Evolutionary conservation across 2,329 filamentous ascomycete genomes (phyloP).

Genomic region (Neofusicoccum kwambonambiense): DNA sequence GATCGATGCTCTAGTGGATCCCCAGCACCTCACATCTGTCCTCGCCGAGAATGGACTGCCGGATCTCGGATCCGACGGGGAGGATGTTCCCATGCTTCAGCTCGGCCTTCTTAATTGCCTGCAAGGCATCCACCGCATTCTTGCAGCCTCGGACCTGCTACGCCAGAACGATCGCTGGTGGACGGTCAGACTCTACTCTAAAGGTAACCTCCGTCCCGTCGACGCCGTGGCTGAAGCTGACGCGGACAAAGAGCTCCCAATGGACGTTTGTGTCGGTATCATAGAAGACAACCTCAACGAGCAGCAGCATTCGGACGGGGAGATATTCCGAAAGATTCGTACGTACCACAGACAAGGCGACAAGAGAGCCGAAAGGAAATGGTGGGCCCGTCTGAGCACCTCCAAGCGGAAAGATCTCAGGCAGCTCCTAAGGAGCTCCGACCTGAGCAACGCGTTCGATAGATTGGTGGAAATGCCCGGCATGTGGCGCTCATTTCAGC

Average conservation of each 20-base stretch:
- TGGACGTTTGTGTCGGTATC: neutral
- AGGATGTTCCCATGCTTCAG: conserved; percentile 15
- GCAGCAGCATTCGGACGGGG: conserved; percentile 23
- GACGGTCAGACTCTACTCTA: conserved; percentile 23
- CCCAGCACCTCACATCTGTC: neutral
- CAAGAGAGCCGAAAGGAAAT: conserved; percentile 19
- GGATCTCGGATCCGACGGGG: neutral
- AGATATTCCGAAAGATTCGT: conserved; percentile 26
- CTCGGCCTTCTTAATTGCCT: conserved; percentile 21
- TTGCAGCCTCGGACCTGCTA: conserved; percentile 21
- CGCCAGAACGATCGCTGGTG: conserved; percentile 27
- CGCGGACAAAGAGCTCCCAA: too few species aligned
- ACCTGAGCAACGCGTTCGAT: conserved; percentile 22
- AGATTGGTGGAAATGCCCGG: conserved; percentile 23
- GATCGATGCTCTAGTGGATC: neutral
- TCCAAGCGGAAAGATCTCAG: conserved; percentile 25
- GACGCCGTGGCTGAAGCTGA: too few species aligned
- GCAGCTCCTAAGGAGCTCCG: conserved; percentile 21
- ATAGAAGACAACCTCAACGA: conserved; percentile 23
- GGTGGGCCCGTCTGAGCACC: conserved; percentile 21
- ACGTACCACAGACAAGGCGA: conserved; percentile 21
- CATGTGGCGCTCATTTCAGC: conserved; percentile 24
- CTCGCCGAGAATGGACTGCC: neutral
- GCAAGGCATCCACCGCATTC: conserved; percentile 21
- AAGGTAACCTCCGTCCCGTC: conserved; percentile 16